Evolutionary conservation across 1,139 yeast species (phyloP), one percentile per base, ranked within the genome.

Genomic region (Lodderomyces orthopsilosis): DNA sequence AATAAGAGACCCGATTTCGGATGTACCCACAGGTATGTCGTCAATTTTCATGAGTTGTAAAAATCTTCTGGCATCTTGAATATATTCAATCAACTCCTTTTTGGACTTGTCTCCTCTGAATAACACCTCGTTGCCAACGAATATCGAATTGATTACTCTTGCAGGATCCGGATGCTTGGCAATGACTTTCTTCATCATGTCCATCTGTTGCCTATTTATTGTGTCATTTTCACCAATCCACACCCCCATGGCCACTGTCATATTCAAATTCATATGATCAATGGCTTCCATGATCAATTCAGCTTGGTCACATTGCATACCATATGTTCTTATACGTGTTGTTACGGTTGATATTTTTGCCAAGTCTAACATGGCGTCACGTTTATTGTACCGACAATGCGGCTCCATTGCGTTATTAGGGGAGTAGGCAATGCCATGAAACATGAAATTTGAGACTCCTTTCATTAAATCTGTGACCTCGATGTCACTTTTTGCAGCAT

Each of bases 71-170:
- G 77, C 70, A 13, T 70, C 72, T 10, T 58, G 55, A 32, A 83
- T 74, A 45, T 74, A 75, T 1, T 54, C 55, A 10, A 74, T 53
- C 30, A 83, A 61, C 35, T 68, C 68, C 1, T 54, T 45, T 2
- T 59, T 54, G 0, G 72, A 52, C 49, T 70, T 65, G 5, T 82
- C 88, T 33, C 69, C 68, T 45, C 87, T 66, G 51, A 75, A 80
- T 23, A 82, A 57, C 0, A 79, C 86, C 50, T 84, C 89, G 53
- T 81, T 79, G 0, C 90, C 90, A 37, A 85, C 67, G 43, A 69
- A 68, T 1, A 85, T 64, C 0, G 80, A 63, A 38, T 81, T 79
- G 48, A 85, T 70, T 35, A 66, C 60, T 6, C 58, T 46, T 46
- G 38, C 43, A 4, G 49, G 50, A 30, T 68, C 57, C 1, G 86